Base-by-base conservation (phyloP, 805 yeast genomes). In the Ogataea zsoltii region DNA sequence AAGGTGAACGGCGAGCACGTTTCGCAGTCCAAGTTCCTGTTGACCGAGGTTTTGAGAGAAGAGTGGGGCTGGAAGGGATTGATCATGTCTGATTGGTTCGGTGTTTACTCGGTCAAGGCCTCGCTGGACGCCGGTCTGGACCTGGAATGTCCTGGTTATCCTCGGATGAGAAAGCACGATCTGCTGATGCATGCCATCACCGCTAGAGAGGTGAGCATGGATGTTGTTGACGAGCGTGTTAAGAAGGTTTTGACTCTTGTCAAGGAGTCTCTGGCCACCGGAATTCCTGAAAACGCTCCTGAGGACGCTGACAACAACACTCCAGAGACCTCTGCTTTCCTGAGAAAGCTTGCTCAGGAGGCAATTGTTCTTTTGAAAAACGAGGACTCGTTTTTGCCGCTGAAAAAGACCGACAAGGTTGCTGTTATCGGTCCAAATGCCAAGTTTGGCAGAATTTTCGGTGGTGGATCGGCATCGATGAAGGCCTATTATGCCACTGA, bases 131-230 rank as follows among this genome's bases (percentile, higher is more conserved):
- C 79, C 30, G 87, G 87, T 7, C 63, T 82, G 43, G 83, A 80
- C 58, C 65, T 82, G 53, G 87, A 83, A 61, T 80, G 81, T 83
- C 88, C 88, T 1, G 88, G 88, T 30, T 78, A 80, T 15, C 66
- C 81, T 6, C 58, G 74, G 34, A 73, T 69, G 57, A 67, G 82
- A 65, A 65, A 73, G 51, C 63, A 63, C 1, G 62, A 62, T 23
- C 62, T 70, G 11, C 62, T 78, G 14, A 49, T 66, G 7, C 79
- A 74, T 54, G 71, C 74, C 35, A 67, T 80, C n/a, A 52, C 50
- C 42, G 60, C 69, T 41, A 69, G 70, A 51, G 79, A 75, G 50
- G 60, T 79, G 37, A 71, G 64, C 52, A 46, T 49, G 11, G 69
- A 69, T 38, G 67, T 60, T 3, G 65, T 81, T 36, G 77, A 80